Evolutionary conservation across 2,329 filamentous ascomycete genomes (phyloP), one percentile per base, ranked within the genome.

Genomic region (Sporothrix brasiliensis): DNA sequence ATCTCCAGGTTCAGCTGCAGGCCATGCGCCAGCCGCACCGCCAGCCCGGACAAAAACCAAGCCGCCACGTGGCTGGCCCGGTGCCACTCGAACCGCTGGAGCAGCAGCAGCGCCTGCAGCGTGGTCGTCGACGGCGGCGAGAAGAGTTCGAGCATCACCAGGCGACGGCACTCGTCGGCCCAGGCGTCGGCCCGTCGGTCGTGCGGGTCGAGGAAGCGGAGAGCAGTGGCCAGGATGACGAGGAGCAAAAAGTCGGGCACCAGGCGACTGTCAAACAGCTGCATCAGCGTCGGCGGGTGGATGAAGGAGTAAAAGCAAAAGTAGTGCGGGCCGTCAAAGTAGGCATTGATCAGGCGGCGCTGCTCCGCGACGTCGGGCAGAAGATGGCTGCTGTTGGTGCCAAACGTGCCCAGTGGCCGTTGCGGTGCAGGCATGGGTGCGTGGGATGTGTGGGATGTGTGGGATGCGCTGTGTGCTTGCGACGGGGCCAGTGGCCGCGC

Each of bases 31-130:
- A 70, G 60, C 14, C 68, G 60, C 4, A 70, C 58, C 9, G 68
- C 68, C 19, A 70, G 24, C 2, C 68, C 68, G 4, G 68, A 70
- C 47, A 66, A 7, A 11, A 70, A 56, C 68, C 68, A 70, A 1
- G 68, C 68, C 1, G 56, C 56, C 4, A 70, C 58, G 16, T 70
- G 68, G 58, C 44, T 53, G 13, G 68, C 68, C 13, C 68, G 49
- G 50, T 70, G 68, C 68, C 68, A 70, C 49, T 70, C 68, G n/a
- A 65, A 70, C 39, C 68, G 49, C 30, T 70, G 68, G n/a, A 70
- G 27, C 14, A 70, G 16, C 6, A 70, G 30, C 21, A 70, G 7
- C 3, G 68, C 68, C 49, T 70, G 68, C 7, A 70, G 21, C 1
- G 68, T 70, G 2, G 68, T 66, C 16, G 60, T 70, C 14, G 68